Evolutionary conservation across 208 protist species (phyloP), one percentile per base, ranked within the genome.

Genomic region (Acanthamoeba healyi): DNA sequence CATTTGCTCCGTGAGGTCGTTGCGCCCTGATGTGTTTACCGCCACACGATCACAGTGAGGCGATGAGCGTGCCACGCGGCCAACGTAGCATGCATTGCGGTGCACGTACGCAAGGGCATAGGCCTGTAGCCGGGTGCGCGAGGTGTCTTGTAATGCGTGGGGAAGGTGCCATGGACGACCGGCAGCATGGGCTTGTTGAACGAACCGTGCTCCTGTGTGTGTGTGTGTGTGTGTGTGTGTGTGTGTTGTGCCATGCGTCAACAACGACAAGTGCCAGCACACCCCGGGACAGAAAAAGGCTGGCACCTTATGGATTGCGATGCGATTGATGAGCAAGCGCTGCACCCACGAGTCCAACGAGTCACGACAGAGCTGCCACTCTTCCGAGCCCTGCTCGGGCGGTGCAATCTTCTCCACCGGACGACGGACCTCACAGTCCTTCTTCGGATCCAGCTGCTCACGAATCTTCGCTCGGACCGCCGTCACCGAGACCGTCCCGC

Each of bases 1-100:
- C 88, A 93, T 93, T 38, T 93, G 46, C 38, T 74, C 63, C 24
- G 88, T 93, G 26, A 93, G 88, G 32, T 93, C 88, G 36, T 17
- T 79, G 29, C 88, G 88, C 24, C 88, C 88, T 93, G 19, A 93
- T 15, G 9, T 0, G 15, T 3, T 2, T 36, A 2, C 42, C 56
- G 12, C 56, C 19, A 74, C 26, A 17, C 19, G 40, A 32, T 22
- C 24, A 92, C 7, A 6, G 4, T 49, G n/a, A n/a, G n/a, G n/a
- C n/a, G n/a, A n/a, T n/a, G n/a, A 81, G 26, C 34, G 26, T 15
- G 15, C 72, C 58, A 9, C 58, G 6, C 26, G 15, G 19, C n/a
- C 63, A 61, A 24, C n/a, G n/a, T 29, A 6, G 10, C 63, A 72
- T 72, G 24, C 10, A 7, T 29, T 65, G 58, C 1, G 0, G 14